Evolutionary conservation across 2,329 filamentous ascomycete species (phyloP).

Genomic region (Arthrobotrys megalospora): DNA sequence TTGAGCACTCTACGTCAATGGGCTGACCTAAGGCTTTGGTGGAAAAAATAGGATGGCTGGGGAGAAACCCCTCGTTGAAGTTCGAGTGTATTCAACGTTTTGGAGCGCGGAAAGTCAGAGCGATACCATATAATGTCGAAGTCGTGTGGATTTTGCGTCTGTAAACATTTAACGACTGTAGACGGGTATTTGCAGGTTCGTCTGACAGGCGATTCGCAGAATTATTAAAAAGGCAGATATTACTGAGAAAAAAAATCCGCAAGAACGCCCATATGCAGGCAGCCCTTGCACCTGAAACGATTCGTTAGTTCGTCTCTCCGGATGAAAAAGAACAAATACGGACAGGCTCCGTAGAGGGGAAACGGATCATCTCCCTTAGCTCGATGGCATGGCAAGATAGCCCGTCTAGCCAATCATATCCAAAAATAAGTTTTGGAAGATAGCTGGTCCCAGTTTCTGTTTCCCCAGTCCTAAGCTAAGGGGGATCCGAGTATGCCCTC

Average conservation of each 20-base stretch:
- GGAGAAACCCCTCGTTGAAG: slow-evolving; percentile 18
- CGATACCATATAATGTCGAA: neutral
- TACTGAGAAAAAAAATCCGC: slow-evolving; percentile 9
- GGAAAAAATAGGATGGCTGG: slow-evolving; percentile 52
- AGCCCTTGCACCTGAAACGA: slow-evolving; percentile 31
- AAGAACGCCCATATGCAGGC: slow-evolving; percentile 22
- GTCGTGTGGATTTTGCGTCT: neutral
- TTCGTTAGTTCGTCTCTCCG: slow-evolving; percentile 14
- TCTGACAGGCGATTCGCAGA: slow-evolving; percentile 14
- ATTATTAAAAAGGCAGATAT: slow-evolving; percentile 15
- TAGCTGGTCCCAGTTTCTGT: slow-evolving; percentile 58
- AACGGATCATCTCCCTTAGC: slow-evolving; percentile 59
- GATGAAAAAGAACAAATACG: slow-evolving; percentile 25
- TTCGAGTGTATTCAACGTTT: slow-evolving; percentile 6
- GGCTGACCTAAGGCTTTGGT: slow-evolving; percentile 9
- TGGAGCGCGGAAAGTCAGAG: neutral
- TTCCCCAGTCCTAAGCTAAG: slow-evolving; percentile 30
- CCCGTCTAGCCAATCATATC: slow-evolving; percentile 50
- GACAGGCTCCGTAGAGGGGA: slow-evolving; percentile 36
- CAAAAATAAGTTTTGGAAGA: slow-evolving; percentile 37
- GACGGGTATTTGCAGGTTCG: slow-evolving; percentile 23
- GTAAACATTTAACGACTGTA: neutral
- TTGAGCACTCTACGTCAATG: slow-evolving; percentile 24
- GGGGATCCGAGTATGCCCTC: slow-evolving; percentile 39
- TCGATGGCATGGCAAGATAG: slow-evolving; percentile 54